Percentiles rank a stretch among this genome's conserved stretches.
These are phyloP conservation scores for Graphilbum sp. DNA, from an alignment of 2,329 filamentous ascomycete genomes.

Conservation along the genomic window DNA sequence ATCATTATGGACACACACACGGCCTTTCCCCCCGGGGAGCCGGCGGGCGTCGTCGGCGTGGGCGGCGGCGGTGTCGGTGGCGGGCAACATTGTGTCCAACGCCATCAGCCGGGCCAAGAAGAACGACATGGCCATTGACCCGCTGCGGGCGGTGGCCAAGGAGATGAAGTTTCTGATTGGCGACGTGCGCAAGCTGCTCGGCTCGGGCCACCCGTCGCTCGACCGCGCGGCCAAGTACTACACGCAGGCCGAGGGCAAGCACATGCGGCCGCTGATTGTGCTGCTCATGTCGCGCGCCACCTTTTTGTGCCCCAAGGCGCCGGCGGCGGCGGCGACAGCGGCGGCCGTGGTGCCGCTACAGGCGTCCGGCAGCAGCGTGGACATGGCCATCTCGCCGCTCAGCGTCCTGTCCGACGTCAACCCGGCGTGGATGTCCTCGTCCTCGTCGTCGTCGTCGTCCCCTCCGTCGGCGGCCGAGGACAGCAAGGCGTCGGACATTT, in stretches of 20 bases:
- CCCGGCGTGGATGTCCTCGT: constrained; percentile 31
- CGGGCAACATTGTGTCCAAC: constrained; percentile 55
- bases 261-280: constrained; percentile 85
- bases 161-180: constrained; percentile 93
- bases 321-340: background rate
- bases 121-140: constrained; percentile 62
- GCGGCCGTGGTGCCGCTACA: no score
- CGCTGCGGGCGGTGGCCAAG: constrained; percentile 77
- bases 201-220: constrained; percentile 84
- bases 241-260: constrained; percentile 90
- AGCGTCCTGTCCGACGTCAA: constrained; percentile 64
- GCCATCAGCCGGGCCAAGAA: constrained; percentile 44
- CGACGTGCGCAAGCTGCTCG: constrained; percentile 83
- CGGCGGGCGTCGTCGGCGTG: constrained; percentile 40
- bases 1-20: background rate
- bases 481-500: constrained; percentile 45
- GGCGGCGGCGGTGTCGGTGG: constrained; percentile 56
- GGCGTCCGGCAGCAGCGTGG: constrained; percentile 23
- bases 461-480: constrained; percentile 36
- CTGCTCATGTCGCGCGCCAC: constrained; percentile 94
- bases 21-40: background rate
- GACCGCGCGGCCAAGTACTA: constrained; percentile 98
- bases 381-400: constrained; percentile 37
- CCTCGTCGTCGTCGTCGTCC: background rate
- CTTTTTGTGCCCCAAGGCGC: constrained; percentile 50